These are phyloP conservation scores for Eucommia ulmoides DNA, from an alignment of 257 asterid genomes.

Conservation along the genomic window DNA sequence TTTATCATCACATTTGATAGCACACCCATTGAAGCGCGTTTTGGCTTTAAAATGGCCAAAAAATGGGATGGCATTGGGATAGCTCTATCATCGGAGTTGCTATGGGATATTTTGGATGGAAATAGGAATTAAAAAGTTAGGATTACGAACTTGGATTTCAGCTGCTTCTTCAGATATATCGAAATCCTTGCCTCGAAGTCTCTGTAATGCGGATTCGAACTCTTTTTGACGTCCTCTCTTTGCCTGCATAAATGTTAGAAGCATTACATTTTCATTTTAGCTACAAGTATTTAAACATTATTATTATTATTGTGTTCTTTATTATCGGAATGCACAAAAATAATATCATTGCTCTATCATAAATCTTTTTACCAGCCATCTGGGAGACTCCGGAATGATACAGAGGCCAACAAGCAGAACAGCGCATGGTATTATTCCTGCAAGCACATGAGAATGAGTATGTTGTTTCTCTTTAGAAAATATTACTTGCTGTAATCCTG, in stretches of 20 bases:
- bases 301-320: no score
- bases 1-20: no score
- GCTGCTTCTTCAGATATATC: conserved; percentile 71
- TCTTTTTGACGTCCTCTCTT: conserved; percentile 53
- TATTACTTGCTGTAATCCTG: background rate
- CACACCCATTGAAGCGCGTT: no score
- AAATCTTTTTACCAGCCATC: conserved; percentile 97
- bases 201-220: conserved; percentile 57
- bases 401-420: conserved; percentile 54
- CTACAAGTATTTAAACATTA: no score
- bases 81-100: no score
- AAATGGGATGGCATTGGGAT: no score
- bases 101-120: background rate
- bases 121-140: conserved; percentile 3
- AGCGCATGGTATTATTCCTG: conserved; percentile 74
- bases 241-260: conserved; percentile 31
- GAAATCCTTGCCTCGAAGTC: conserved; percentile 54
- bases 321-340: no score
- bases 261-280: no score
- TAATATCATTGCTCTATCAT: no score
- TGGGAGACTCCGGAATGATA: conserved; percentile 81
- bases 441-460: conserved; percentile 15
- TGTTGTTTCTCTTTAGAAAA: background rate
- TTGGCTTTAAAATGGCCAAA: no score
- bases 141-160: conserved; percentile 53